Conservation (phyloP, 371 early-diverging fungal genomes). For the Mortierella sp. region DNA sequence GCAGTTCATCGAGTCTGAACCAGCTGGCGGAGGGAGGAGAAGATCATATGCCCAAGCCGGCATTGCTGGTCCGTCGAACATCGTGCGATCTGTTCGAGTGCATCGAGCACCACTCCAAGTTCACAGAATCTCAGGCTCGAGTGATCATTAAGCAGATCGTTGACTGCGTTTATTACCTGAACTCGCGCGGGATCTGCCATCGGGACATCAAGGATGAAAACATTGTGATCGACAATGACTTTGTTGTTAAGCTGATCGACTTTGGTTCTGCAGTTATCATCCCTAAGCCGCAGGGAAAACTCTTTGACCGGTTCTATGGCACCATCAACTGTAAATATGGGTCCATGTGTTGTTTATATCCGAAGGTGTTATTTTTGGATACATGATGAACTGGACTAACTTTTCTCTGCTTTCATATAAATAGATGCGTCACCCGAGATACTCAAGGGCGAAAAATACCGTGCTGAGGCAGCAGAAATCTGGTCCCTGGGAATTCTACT, state of each 20-base stretch:
- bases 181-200: constrained; percentile 66
- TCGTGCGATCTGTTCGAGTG: constrained; percentile 86
- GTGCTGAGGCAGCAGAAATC: constrained; percentile 82
- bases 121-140: constrained; percentile 70
- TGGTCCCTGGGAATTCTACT: constrained; percentile 85
- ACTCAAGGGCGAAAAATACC: constrained; percentile 72
- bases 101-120: constrained; percentile 73
- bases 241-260: constrained; percentile 82
- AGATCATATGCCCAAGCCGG: constrained; percentile 41
- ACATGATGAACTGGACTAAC: too few species aligned
- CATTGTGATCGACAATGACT: constrained; percentile 79
- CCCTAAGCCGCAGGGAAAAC: constrained; percentile 60
- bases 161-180: constrained; percentile 73
- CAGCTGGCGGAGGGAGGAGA: constrained; percentile 21
- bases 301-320: constrained; percentile 75
- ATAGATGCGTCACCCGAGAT: constrained; percentile 84
- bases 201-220: constrained; percentile 83
- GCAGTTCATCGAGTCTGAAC: constrained; percentile 26
- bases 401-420: not conserved
- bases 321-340: constrained; percentile 60
- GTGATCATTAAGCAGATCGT: constrained; percentile 80
- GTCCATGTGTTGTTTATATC: not conserved
- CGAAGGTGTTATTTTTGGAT: not conserved
- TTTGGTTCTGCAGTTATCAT: constrained; percentile 82
- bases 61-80: constrained; percentile 61